These are phyloP conservation scores for Aspergillus fumigatus DNA, from an alignment of 2,329 filamentous ascomycete species.

Conservation along the genomic window DNA sequence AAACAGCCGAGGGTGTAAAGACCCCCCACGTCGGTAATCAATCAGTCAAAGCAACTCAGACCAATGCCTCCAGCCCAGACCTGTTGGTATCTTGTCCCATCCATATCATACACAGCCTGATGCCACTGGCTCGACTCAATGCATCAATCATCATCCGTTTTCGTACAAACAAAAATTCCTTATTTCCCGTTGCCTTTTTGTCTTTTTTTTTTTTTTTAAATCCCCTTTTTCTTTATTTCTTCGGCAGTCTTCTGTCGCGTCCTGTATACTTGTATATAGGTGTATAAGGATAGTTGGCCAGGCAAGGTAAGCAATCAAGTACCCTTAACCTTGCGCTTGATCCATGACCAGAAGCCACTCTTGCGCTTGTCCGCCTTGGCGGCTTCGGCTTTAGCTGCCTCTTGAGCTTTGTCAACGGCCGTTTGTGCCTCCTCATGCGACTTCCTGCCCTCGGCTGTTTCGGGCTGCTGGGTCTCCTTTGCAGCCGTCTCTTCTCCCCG, in stretches of 20 bases:
- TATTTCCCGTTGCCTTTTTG: not conserved
- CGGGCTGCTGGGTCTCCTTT: conserved; percentile 1
- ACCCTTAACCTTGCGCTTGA: conserved; percentile 28
- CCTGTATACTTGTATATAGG: conserved; percentile 2
- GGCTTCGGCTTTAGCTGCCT: conserved; percentile 8
- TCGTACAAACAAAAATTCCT: not conserved
- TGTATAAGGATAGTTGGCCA: not conserved
- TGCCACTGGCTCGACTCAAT: not conserved
- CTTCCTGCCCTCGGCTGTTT: conserved; percentile 13
- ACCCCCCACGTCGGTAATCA: conserved; percentile 5
- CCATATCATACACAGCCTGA: not conserved
- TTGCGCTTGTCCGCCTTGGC: conserved; percentile 21
- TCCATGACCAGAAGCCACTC: conserved; percentile 23
- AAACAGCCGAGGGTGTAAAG: conserved; percentile 2
- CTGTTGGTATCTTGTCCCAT: not conserved
- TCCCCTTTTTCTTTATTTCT: not conserved
- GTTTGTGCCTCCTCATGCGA: conserved; percentile 18
- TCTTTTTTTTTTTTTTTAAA: not conserved
- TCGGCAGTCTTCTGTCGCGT: not conserved
- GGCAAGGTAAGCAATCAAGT: not conserved
- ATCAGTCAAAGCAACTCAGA: conserved; percentile 4
- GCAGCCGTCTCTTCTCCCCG: not conserved
- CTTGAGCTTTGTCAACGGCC: conserved; percentile 8
- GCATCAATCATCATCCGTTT: not conserved
- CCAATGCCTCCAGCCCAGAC: not conserved